These are phyloP conservation scores for Neofusicoccum cordaticola DNA, from an alignment of 2,329 filamentous ascomycete genomes.

Conservation along the genomic window DNA sequence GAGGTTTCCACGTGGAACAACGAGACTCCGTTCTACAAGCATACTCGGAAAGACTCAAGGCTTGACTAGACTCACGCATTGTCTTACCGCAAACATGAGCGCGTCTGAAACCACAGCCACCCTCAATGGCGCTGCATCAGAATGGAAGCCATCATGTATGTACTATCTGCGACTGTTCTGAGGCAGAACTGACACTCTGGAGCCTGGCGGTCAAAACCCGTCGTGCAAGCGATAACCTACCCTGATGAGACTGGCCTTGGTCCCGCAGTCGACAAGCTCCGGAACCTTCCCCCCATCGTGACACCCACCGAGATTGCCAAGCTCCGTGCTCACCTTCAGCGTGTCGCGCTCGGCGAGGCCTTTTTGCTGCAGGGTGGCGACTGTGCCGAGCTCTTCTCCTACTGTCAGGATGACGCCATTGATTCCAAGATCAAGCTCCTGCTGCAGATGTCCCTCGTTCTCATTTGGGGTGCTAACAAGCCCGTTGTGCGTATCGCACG, in stretches of 20 bases:
- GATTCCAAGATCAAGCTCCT: constrained; percentile 96
- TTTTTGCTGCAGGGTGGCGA: constrained; percentile 96
- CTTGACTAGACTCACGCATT: neutral
- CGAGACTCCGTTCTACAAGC: neutral
- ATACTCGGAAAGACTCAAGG: constrained; percentile 5
- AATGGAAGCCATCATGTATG: constrained; percentile 43
- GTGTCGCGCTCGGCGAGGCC: constrained; percentile 85
- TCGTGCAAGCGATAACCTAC: constrained; percentile 73
- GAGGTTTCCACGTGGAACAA: neutral
- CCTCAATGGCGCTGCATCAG: constrained; percentile 10
- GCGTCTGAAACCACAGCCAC: neutral
- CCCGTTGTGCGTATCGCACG: constrained; percentile 90
- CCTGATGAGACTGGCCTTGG: constrained; percentile 59
- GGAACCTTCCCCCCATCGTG: constrained; percentile 71
- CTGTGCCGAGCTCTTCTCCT: constrained; percentile 95
- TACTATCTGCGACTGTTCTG: neutral
- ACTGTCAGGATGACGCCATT: constrained; percentile 85
- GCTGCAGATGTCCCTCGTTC: constrained; percentile 91
- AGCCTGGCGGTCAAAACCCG: constrained; percentile 75
- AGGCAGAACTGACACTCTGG: neutral
- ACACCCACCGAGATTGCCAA: constrained; percentile 76
- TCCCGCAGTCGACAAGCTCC: constrained; percentile 62
- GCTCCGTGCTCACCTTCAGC: constrained; percentile 73
- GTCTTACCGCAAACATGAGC: neutral
- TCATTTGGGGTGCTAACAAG: constrained; percentile 82